phyloP scores from a whole-genome alignment of 345 rosid species.

The Citrus reticulata region DNA sequence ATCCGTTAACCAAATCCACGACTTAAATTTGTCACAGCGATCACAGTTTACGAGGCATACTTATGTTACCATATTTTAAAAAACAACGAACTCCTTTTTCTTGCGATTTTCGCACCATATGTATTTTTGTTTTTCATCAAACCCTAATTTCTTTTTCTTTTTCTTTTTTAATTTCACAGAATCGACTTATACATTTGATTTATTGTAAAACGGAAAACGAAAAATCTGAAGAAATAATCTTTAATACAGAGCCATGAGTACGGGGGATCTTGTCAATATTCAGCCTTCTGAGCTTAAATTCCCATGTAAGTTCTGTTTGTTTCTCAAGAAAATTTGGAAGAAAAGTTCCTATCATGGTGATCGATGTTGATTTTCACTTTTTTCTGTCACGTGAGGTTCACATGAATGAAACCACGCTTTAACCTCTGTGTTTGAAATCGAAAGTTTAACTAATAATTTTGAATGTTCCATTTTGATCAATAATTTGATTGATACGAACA shows the following conservation, averaged over 20 bases:
- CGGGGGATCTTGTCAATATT: constrained; percentile 62
- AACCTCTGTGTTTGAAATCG: not conserved
- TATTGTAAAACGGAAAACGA: not conserved
- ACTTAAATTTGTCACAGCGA: not conserved
- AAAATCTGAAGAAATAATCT: not conserved
- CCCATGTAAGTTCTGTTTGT: constrained; percentile 54
- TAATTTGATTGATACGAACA: too few relatives aligned
- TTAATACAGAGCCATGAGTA: constrained; percentile 30
- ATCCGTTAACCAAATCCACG: not conserved
- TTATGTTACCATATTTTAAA: not conserved
- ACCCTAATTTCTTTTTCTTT: too few relatives aligned
- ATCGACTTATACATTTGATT: not conserved
- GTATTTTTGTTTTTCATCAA: too few relatives aligned
- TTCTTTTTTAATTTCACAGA: not conserved
- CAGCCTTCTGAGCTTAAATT: constrained; percentile 82
- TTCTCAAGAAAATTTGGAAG: not conserved
- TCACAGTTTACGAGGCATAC: not conserved
- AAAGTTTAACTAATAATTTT: not conserved
- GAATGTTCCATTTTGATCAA: not conserved
- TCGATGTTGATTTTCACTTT: not conserved
- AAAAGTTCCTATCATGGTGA: not conserved
- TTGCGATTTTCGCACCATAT: not conserved
- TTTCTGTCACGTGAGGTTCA: not conserved
- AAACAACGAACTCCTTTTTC: not conserved
- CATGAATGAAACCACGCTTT: not conserved